Base-by-base conservation (phyloP, 495 filamentous ascomycete species). In the Haplographium delicatum region DNA sequence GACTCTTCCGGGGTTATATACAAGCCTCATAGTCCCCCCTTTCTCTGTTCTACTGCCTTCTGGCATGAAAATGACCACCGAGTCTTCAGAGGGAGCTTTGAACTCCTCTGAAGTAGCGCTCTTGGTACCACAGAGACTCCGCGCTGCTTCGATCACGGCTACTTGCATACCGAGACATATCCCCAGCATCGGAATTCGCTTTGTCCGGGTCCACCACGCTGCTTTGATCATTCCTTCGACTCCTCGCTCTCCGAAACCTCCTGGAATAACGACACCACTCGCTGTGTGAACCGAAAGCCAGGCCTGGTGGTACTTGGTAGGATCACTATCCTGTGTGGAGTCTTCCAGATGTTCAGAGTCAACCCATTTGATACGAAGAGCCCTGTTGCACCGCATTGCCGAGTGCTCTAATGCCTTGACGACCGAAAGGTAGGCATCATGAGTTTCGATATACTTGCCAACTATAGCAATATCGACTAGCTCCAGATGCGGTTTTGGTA, bases 121-220 rank as follows among this genome's bases (percentile, higher is more conserved):
- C 66, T 51, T 34, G 86, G 68, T 23, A 72, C 78, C 69, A 41
- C 76, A 83, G 8, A 88, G 69, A 51, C 89, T 79, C 28, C 85
- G 78, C n/a, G 88, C 88, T 52, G 78, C 88, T 61, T 97, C 91
- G 53, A 96, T 86, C 13, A 96, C 90, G 15, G 93, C 91, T 30
- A 96, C 72, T 65, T 98, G 93, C 82, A 98, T 87, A 30, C 93
- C 93, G 13, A 98, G 79, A 65, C 93, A 98, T 48, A 98, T 85
- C 45, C 93, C 91, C 6, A 97, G 76, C 69, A 85, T 96, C 19
- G 91, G 91, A 3, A 74, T 76, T 33, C 84, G 83, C 52, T 88
- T 83, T 39, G 84, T 82, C 28, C 93, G 84, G 7, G 91, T 89
- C 84, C 85, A 95, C 37, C 81, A 81, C 25, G 84, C 82, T 2